These are phyloP conservation scores for Xylariaceae sp. DNA, from an alignment of 2,329 filamentous ascomycete species.

Conservation along the genomic window DNA sequence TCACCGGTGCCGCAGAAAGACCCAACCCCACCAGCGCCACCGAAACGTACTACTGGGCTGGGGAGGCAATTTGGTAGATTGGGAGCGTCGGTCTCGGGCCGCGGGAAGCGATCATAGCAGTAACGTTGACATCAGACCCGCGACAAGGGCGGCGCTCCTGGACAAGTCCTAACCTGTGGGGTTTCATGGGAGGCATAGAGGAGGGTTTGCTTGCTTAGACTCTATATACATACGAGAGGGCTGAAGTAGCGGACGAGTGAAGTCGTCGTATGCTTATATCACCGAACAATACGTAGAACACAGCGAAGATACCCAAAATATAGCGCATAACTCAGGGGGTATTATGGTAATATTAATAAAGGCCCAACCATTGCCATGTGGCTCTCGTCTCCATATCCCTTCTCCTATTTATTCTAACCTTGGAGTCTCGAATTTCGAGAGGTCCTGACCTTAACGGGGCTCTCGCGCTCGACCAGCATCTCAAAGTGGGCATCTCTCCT, in stretches of 20 bases:
- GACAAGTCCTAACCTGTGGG: background rate
- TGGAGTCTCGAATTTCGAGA: conserved; percentile 23
- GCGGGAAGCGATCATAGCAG: conserved; percentile 58
- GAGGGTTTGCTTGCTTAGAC: conserved; percentile 3
- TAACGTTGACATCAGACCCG: conserved; percentile 28
- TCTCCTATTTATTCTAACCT: conserved; percentile 31
- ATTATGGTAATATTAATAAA: conserved; percentile 24
- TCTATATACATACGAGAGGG: conserved; percentile 8
- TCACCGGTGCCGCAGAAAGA: conserved; percentile 59
- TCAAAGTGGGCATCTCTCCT: conserved; percentile 79
- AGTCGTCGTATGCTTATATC: conserved; percentile 8
- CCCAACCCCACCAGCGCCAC: conserved; percentile 49
- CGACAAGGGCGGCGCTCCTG: too few species aligned
- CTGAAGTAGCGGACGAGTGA: background rate
- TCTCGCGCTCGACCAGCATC: conserved; percentile 67
- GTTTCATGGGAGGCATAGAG: background rate
- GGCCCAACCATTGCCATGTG: background rate
- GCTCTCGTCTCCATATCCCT: background rate
- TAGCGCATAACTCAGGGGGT: conserved; percentile 23
- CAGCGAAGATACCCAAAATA: conserved; percentile 28
- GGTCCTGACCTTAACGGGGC: conserved; percentile 52
- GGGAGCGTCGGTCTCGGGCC: conserved; percentile 72
- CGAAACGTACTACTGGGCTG: conserved; percentile 67
- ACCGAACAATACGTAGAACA: conserved; percentile 19
- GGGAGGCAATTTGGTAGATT: conserved; percentile 73